phyloP scores from a whole-genome alignment of 495 filamentous ascomycete genomes.

The Tuber umbilicatum region DNA sequence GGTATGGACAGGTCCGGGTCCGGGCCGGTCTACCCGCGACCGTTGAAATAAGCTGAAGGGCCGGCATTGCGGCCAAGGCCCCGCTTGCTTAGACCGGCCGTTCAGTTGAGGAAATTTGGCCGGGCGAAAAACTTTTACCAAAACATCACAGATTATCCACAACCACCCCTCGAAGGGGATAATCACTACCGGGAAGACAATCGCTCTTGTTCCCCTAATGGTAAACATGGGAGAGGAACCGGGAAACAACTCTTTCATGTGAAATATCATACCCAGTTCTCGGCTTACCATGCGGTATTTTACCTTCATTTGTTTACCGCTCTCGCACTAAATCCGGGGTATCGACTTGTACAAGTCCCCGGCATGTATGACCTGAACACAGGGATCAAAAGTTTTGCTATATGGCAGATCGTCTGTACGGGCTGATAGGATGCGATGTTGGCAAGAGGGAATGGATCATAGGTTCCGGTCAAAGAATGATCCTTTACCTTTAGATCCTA shows the following conservation, averaged over 20 bases:
- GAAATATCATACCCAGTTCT: background rate
- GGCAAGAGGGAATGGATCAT: background rate
- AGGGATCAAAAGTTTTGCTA: too few relatives aligned
- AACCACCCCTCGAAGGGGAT: background rate
- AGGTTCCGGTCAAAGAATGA: background rate
- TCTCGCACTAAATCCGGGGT: background rate
- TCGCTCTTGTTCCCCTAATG: background rate
- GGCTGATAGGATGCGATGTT: background rate
- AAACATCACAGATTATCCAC: background rate
- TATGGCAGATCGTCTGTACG: too few relatives aligned
- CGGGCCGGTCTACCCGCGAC: background rate
- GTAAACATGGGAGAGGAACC: background rate
- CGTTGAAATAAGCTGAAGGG: background rate
- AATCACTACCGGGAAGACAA: background rate
- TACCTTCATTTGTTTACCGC: background rate
- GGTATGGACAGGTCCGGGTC: background rate
- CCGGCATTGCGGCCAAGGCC: background rate
- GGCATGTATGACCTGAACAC: too few relatives aligned
- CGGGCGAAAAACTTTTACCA: background rate
- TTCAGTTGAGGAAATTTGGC: background rate
- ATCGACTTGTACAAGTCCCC: too few relatives aligned
- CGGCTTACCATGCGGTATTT: background rate
- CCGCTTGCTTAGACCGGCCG: background rate
- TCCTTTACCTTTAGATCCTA: background rate
- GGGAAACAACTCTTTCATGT: background rate